Percentiles rank a stretch among this genome's conserved stretches.
Evolutionary conservation across 2,329 filamentous ascomycete genomes (phyloP).

Genomic region (Calonectria pauciramosa): DNA sequence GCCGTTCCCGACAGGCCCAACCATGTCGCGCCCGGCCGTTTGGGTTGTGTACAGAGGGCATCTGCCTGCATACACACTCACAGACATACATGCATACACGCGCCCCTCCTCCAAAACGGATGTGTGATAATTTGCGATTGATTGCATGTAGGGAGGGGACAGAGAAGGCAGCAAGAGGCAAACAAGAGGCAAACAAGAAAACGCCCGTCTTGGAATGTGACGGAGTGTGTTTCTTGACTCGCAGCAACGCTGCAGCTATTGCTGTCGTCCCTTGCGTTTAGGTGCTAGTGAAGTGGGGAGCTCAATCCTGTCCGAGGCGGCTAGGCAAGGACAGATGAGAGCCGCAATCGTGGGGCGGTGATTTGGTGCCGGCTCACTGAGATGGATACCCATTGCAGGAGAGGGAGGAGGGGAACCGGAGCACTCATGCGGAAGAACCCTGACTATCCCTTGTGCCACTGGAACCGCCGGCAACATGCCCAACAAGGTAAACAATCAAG

Average conservation of each 20-base stretch:
- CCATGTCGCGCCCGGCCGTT: slow-evolving; percentile 9
- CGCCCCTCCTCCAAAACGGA: background rate
- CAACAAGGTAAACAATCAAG: background rate
- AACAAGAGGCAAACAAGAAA: background rate
- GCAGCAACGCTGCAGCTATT: background rate
- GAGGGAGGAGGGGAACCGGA: background rate
- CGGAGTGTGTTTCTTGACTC: background rate
- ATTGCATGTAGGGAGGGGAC: background rate
- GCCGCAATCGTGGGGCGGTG: background rate
- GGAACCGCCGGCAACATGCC: background rate
- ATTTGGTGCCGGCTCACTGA: background rate
- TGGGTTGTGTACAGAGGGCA: background rate
- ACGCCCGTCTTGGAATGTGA: slow-evolving; percentile 11
- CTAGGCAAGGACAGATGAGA: background rate
- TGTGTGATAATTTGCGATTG: background rate
- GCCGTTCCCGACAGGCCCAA: background rate
- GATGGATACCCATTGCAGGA: background rate
- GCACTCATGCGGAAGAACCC: background rate
- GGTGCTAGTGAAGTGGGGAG: background rate
- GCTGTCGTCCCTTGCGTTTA: slow-evolving; percentile 1
- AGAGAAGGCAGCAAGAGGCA: background rate
- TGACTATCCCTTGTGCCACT: background rate
- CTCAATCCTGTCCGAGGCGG: background rate
- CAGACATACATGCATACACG: background rate
- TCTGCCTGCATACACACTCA: background rate